Evolutionary conservation across 108 stramenopile species (phyloP).

Genomic region (Bacterosira constricta): DNA sequence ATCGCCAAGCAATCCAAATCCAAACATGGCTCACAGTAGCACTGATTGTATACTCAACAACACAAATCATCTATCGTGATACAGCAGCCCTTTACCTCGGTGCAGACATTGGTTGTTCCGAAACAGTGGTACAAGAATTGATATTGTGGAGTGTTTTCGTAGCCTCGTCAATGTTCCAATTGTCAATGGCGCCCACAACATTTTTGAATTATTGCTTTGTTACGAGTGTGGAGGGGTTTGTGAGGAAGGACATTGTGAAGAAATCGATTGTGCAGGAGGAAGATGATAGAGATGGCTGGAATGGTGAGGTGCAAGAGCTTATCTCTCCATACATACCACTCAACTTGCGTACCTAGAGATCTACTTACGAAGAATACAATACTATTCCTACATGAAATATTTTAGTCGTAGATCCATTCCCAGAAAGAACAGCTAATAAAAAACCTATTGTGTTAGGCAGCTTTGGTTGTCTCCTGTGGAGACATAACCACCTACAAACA

Average conservation of each 20-base stretch:
- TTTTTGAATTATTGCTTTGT: constrained; percentile 43
- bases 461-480: no score
- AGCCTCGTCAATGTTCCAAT: constrained; percentile 15
- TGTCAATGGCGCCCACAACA: constrained; percentile 38
- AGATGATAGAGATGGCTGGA: no score
- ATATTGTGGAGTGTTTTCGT: constrained; percentile 29
- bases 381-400: no score
- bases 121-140: constrained; percentile 24
- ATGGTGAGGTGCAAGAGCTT: no score
- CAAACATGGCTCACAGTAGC: constrained; percentile 46
- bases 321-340: no score
- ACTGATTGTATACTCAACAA: constrained; percentile 37
- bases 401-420: no score
- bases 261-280: constrained; percentile 1
- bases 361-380: no score
- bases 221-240: constrained; percentile 39
- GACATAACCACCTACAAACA: no score
- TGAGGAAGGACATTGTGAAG: constrained; percentile 13
- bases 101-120: constrained; percentile 24
- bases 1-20: constrained; percentile 45
- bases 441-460: no score
- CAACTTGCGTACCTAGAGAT: no score
- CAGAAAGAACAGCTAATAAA: no score
- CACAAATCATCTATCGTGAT: constrained; percentile 48
- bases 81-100: constrained; percentile 12